Evolutionary conservation across 768 basidiomycete species (phyloP), one percentile per base, ranked within the genome.

Genomic region (Lanmaoa rubissima): DNA sequence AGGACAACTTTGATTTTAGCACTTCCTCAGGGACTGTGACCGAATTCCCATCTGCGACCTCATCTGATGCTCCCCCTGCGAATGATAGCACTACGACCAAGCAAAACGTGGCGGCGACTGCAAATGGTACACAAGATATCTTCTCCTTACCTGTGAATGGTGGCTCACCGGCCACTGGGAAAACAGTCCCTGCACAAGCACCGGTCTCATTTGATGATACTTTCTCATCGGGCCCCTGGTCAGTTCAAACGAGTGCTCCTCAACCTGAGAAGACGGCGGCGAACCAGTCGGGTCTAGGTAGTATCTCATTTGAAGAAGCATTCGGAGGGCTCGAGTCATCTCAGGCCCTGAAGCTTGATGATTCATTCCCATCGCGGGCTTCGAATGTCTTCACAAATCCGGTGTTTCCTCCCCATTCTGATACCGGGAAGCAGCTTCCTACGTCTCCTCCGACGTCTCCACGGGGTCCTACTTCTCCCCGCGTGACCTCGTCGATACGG

Each of bases 1-100:
- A n/a, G n/a, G n/a, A n/a, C n/a, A n/a, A n/a, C n/a, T n/a, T 91
- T 65, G 87, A 90, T 69, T 87, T 86, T 54, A 62, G 58, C 13
- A 65, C 74, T 46, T 76, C 79, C 8, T 68, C 76, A 5, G 73
- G 70, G 39, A 59, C 76, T 10, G 65, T 65, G 36, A 58, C 69
- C 28, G 61, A 68, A 26, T 64, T 73, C 57, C 70, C 67, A 48
- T 63, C 69, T 14, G 54, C 67, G 45, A 60, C 74, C 24, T 47
- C 67, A 14, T 56, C 63, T 24, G 61, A 57, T 43, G 51, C 48
- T 24, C 57, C 54, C 4, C 43, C 67, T 56, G 62, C 55, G 26
- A 76, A 73, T 44, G 73, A 71, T n/a, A 53, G 50, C 36, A 51
- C 59, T 48, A 31, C 55, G 59, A 31, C 55, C 49, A 31, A 50